phyloP scores from a whole-genome alignment of 805 yeast genomes.

The Blastobotrys muscicola region DNA sequence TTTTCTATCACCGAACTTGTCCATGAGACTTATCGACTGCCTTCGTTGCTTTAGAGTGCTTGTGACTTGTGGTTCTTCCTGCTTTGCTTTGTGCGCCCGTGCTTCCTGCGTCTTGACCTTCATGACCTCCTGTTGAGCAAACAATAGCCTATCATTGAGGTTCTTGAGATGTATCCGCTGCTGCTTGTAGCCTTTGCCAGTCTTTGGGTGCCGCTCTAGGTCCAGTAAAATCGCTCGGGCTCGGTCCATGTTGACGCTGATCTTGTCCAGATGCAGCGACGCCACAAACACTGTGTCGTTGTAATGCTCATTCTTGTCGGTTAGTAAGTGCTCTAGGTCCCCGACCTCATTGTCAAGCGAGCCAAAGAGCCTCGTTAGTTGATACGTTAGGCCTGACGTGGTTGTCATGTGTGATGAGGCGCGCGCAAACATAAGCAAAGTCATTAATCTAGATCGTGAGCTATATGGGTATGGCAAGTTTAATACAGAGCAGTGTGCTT shows the following conservation, averaged over 20 bases:
- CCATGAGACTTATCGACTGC: not conserved
- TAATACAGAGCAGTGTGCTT: no score
- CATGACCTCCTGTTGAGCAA: constrained; percentile 6
- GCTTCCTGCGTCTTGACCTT: constrained; percentile 5
- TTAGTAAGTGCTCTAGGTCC: not conserved
- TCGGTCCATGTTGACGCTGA: constrained; percentile 13
- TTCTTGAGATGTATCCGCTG: constrained; percentile 5
- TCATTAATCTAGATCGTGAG: no score
- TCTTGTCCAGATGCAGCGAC: constrained; percentile 12
- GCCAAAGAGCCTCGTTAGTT: constrained; percentile 1
- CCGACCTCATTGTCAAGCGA: not conserved
- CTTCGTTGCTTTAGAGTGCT: constrained; percentile 2
- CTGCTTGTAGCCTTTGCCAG: not conserved
- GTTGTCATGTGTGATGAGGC: no score
- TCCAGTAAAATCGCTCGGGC: constrained; percentile 15
- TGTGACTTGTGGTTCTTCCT: not conserved
- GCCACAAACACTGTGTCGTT: constrained; percentile 11
- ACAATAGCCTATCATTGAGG: constrained; percentile 11
- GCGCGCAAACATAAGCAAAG: no score
- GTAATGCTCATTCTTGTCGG: not conserved
- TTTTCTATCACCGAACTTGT: not conserved
- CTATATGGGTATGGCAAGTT: no score
- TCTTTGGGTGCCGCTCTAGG: constrained; percentile 6
- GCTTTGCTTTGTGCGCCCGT: constrained; percentile 1
- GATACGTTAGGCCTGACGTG: not conserved